A percentile compares a stretch with the other conserved stretches of the same genome.
Evolutionary conservation across 441 rosid species (phyloP).

Genomic region (Melastoma candidum): DNA sequence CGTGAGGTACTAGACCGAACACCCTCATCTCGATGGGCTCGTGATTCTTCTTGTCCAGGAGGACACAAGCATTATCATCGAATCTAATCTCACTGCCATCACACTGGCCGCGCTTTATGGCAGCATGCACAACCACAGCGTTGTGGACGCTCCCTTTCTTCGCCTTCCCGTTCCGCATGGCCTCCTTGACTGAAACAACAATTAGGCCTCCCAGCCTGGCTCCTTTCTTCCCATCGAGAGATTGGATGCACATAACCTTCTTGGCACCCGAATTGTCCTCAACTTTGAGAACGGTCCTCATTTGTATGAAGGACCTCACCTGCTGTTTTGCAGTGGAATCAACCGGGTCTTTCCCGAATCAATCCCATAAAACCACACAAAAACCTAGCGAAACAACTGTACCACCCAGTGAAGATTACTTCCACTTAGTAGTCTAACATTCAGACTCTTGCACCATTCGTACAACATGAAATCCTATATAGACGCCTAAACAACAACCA

Average conservation of each 20-base stretch:
- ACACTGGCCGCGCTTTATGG: slow-evolving; percentile 77
- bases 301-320: slow-evolving; percentile 76
- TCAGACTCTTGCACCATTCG: too few relatives aligned
- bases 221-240: slow-evolving; percentile 68
- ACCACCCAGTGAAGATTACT: too few relatives aligned
- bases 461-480: too few relatives aligned
- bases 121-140: slow-evolving; percentile 85
- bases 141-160: slow-evolving; percentile 84
- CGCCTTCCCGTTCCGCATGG: slow-evolving; percentile 83
- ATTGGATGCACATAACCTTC: slow-evolving; percentile 88
- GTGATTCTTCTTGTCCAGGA: slow-evolving; percentile 65
- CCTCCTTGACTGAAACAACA: slow-evolving; percentile 85
- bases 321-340: slow-evolving; percentile 24
- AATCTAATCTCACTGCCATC: slow-evolving; percentile 90
- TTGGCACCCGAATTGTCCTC: slow-evolving; percentile 89
- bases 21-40: slow-evolving; percentile 73
- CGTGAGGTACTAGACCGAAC: slow-evolving; percentile 83
- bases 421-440: too few relatives aligned
- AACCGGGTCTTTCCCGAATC: too few relatives aligned
- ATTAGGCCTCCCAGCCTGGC: slow-evolving; percentile 83
- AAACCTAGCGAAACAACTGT: too few relatives aligned
- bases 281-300: slow-evolving; percentile 81
- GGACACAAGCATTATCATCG: slow-evolving; percentile 88
- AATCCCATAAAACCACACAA: too few relatives aligned
- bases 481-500: too few relatives aligned